Base-by-base conservation (phyloP, 2,329 filamentous ascomycete species). In the Plenodomus lindquistii region DNA sequence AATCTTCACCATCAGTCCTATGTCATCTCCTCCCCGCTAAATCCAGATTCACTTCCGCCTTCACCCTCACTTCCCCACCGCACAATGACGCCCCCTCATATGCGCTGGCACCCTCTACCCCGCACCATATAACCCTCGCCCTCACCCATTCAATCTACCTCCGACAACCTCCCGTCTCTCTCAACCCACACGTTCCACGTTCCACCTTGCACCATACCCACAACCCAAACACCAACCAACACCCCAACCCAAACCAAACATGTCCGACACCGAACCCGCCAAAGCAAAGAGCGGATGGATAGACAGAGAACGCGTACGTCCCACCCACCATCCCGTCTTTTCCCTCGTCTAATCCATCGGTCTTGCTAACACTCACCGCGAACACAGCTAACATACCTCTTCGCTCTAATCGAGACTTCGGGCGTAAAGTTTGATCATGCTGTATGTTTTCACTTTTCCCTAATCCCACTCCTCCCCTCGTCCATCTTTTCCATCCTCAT, bases 361-460 rank as follows among this genome's bases (percentile, higher is more conserved):
- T 7, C 34, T 36, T 36, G 15, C 34, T 36, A 36, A 36, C 17
- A 24, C 22, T 7, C 13, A 36, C 34, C 34, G 6, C 34, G n/a
- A n/a, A 6, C 34, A 6, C 38, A 54, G 37, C 36, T 54, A 15
- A 22, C 42, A 31, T 44, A 44, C 42, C 34, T 44, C 42, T 27
- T 37, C 48, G 42, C 39, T 3, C 44, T 51, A 10, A 15, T 54
- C 39, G 52, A 51, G 11, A 34, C 29, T 9, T 38, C 40, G 2
- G 39, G 31, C 40, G 18, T 18, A n/a, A 51, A 50, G 20, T 21
- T 47, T 20, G 40, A 54, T 37, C 41, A 41, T 22, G n/a, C n/a
- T n/a, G n/a, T n/a, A n/a, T n/a, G n/a, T n/a, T n/a, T 16, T 34
- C 10, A 19, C 44, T 4, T 8, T 19, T n/a, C 17, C 9, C 29